Evolutionary conservation across 345 rosid species (phyloP).

Genomic region (Gossypium raimondii): DNA sequence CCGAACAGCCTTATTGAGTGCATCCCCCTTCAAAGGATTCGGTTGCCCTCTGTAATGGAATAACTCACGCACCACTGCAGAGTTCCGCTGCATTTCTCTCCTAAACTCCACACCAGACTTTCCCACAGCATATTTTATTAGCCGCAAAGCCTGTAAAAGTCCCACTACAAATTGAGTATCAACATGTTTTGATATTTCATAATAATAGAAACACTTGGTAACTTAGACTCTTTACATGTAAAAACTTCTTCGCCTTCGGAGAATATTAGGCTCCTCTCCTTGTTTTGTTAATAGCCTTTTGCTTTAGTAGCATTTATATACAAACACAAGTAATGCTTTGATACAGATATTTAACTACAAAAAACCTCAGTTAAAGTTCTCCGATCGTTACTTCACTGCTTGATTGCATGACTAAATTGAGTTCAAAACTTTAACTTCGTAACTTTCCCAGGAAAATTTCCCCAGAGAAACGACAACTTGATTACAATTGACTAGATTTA

Average conservation of each 20-base stretch:
- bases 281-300: not conserved
- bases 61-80: constrained; percentile 72
- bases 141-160: constrained; percentile 43
- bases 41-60: constrained; percentile 82
- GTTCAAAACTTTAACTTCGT: not conserved
- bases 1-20: constrained; percentile 89
- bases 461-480: not conserved
- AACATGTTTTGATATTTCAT: not conserved
- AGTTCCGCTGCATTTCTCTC: constrained; percentile 93
- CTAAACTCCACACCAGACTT: constrained; percentile 90
- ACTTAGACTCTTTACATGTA: not conserved
- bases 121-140: constrained; percentile 80
- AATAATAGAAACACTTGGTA: not conserved
- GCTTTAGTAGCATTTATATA: not conserved
- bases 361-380: not conserved
- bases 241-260: not conserved
- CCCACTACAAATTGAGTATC: not conserved
- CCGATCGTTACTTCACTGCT: not conserved
- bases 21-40: constrained; percentile 90
- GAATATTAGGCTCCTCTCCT: not conserved
- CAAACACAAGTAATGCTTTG: not conserved
- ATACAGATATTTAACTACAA: not conserved
- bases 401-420: not conserved
- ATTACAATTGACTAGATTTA: constrained; percentile 3
- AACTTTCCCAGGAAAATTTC: not conserved